Percentiles rank a stretch among this genome's conserved stretches.
phyloP scores from a whole-genome alignment of 306 rosid species.

The Acacia acuminata region DNA sequence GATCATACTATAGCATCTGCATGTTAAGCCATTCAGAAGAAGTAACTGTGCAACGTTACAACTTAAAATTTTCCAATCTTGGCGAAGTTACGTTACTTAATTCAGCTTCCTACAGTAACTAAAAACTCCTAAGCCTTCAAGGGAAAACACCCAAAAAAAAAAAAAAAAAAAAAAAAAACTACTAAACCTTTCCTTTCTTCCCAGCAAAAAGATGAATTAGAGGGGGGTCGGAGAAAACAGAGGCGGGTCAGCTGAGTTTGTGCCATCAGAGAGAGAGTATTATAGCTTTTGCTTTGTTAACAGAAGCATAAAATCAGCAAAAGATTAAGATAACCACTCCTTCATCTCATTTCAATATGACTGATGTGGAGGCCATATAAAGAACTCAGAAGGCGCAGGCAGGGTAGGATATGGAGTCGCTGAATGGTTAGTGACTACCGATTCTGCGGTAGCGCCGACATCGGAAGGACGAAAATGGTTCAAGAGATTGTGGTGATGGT shows the following conservation, averaged over 20 bases:
- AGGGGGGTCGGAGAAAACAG: conserved; percentile 33
- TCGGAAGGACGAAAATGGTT: conserved; percentile 51
- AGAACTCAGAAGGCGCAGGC: conserved; percentile 56
- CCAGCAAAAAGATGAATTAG: conserved; percentile 37
- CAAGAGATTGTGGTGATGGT: conserved; percentile 53
- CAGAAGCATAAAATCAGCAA: conserved; percentile 21
- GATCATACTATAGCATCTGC: neutral
- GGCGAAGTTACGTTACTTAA: conserved; percentile 38
- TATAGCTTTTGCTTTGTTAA: conserved; percentile 40
- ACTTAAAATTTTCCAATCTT: conserved; percentile 27
- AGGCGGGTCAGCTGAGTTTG: conserved; percentile 43
- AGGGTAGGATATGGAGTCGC: conserved; percentile 25
- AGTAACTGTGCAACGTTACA: conserved; percentile 1
- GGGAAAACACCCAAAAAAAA: conserved; percentile 16
- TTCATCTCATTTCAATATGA: conserved; percentile 36
- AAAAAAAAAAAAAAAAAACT: conserved; percentile 38
- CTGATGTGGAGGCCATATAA: conserved; percentile 75
- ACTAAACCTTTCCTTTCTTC: conserved; percentile 27
- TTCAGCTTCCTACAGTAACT: conserved; percentile 40
- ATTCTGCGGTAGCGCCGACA: conserved; percentile 15
- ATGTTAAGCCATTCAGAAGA: neutral
- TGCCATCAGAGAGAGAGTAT: conserved; percentile 14
- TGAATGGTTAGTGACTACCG: conserved; percentile 20
- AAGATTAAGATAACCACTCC: neutral
- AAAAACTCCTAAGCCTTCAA: conserved; percentile 21